Conservation (phyloP, 331 rosid species). For the Acacia pycnantha region DNA sequence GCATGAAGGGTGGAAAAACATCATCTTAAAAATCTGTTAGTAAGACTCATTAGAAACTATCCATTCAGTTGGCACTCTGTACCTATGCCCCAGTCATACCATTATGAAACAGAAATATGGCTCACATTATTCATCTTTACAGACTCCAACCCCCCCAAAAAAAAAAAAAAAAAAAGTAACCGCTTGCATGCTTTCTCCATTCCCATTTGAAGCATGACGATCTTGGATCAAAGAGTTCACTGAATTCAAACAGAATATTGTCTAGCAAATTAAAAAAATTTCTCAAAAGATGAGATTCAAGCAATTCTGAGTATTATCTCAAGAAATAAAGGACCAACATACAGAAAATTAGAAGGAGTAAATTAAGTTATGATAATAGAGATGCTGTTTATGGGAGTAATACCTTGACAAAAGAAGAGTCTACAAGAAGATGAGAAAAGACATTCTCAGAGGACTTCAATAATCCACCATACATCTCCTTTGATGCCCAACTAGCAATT, state of each 20-base stretch:
- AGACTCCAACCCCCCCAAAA: neutral
- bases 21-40: neutral
- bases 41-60: conserved; percentile 9
- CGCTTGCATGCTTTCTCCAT: neutral
- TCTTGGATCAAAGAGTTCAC: neutral
- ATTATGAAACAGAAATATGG: neutral
- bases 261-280: neutral
- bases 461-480: conserved; percentile 82
- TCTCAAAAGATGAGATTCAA: neutral
- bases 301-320: conserved; percentile 6
- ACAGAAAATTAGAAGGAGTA: neutral
- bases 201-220: neutral
- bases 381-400: conserved; percentile 12
- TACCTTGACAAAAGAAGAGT: conserved; percentile 84
- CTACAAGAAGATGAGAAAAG: conserved; percentile 75
- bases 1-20: neutral
- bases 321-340: neutral
- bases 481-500: conserved; percentile 86
- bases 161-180: neutral
- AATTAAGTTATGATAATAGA: neutral
- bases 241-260: neutral
- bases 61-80: neutral
- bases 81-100: neutral
- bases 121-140: neutral
- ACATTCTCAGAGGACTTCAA: conserved; percentile 61